Evolutionary conservation across 2,329 filamentous ascomycete species (phyloP).

Genomic region (Pseudogymnoascus pannorum): DNA sequence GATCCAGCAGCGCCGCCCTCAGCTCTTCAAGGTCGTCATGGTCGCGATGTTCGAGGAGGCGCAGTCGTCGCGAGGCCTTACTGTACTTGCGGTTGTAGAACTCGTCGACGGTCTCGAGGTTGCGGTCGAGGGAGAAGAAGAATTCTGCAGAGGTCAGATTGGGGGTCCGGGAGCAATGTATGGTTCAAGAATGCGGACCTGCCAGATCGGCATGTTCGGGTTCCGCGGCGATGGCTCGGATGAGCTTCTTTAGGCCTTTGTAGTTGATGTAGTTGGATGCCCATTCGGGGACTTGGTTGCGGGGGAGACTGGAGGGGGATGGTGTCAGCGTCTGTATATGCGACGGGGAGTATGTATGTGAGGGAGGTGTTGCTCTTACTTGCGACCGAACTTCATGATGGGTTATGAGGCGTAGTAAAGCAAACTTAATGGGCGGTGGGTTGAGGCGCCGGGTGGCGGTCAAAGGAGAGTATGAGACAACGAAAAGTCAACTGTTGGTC

Average conservation of each 20-base stretch:
- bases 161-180: slow-evolving; percentile 20
- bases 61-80: slow-evolving; percentile 76
- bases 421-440: not conserved
- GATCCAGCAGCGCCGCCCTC: slow-evolving; percentile 80
- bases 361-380: slow-evolving; percentile 35
- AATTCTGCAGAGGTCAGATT: slow-evolving; percentile 61
- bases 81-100: slow-evolving; percentile 96
- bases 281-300: slow-evolving; percentile 85
- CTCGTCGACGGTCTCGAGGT: slow-evolving; percentile 90
- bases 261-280: slow-evolving; percentile 80
- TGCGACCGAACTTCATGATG: slow-evolving; percentile 57
- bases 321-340: not conserved
- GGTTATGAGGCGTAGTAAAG: not conserved
- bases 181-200: slow-evolving; percentile 52
- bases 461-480: not conserved
- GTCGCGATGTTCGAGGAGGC: slow-evolving; percentile 73
- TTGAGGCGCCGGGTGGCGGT: slow-evolving; percentile 2
- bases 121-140: slow-evolving; percentile 93
- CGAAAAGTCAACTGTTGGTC: not conserved
- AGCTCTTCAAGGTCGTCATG: slow-evolving; percentile 87
- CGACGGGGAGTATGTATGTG: not conserved
- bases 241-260: slow-evolving; percentile 88
- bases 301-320: slow-evolving; percentile 50
- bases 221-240: slow-evolving; percentile 66
- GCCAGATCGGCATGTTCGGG: slow-evolving; percentile 72